Percentiles rank a stretch among this genome's conserved stretches.
These are phyloP conservation scores for Naganishia vishniacii DNA, from an alignment of 768 basidiomycete genomes.

Conservation along the genomic window DNA sequence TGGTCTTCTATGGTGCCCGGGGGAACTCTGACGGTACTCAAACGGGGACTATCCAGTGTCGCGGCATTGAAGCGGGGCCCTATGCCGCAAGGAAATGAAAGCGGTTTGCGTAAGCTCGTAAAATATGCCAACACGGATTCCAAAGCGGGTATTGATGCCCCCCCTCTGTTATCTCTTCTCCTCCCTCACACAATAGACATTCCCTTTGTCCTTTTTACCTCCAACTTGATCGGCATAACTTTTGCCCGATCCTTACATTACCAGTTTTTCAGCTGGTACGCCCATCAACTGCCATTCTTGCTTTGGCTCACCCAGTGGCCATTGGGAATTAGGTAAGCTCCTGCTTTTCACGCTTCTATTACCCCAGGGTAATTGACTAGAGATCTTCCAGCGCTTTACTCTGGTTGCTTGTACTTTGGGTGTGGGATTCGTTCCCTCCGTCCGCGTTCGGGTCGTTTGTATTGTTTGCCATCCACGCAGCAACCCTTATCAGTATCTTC, in stretches of 20 bases:
- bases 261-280: slow-evolving; percentile 98
- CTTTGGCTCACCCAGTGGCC: slow-evolving; percentile 67
- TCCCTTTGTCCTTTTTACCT: slow-evolving; percentile 76
- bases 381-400: slow-evolving; percentile 55
- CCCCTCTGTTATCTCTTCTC: too few relatives aligned
- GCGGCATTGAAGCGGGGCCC: slow-evolving; percentile 11
- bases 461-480: slow-evolving; percentile 55
- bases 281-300: slow-evolving; percentile 78
- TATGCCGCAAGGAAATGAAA: not conserved
- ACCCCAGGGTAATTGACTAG: slow-evolving; percentile 8
- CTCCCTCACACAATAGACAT: slow-evolving; percentile 55
- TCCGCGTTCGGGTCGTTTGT: slow-evolving; percentile 62
- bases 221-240: slow-evolving; percentile 82
- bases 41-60: slow-evolving; percentile 45
- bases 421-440: slow-evolving; percentile 84
- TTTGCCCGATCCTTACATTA: slow-evolving; percentile 94
- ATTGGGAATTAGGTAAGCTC: slow-evolving; percentile 57
- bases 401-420: slow-evolving; percentile 65
- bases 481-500: slow-evolving; percentile 50
- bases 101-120: slow-evolving; percentile 19
- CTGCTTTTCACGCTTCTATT: slow-evolving; percentile 28
- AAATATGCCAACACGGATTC: too few relatives aligned
- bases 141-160: too few relatives aligned
- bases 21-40: slow-evolving; percentile 58
- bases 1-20: slow-evolving; percentile 72